Conservation (phyloP, 2,329 filamentous ascomycete species). For the Moelleriella libera region DNA sequence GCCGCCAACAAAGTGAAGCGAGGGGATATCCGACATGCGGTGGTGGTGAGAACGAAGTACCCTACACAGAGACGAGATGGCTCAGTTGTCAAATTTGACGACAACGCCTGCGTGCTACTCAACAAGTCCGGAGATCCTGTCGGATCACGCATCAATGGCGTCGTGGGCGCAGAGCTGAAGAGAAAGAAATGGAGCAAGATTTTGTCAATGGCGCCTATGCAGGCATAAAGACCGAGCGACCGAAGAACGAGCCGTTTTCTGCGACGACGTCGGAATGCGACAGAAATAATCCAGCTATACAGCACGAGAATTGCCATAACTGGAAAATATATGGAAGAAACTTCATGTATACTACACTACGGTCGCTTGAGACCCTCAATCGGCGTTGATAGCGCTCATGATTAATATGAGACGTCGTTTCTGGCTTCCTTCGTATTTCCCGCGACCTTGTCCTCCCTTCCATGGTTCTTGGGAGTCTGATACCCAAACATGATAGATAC, state of each 20-base stretch:
- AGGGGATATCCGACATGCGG: slow-evolving; percentile 90
- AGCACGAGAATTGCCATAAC: too few species aligned
- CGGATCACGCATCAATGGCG: slow-evolving; percentile 78
- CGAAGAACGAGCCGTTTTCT: neutral
- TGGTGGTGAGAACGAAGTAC: slow-evolving; percentile 85
- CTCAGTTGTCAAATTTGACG: slow-evolving; percentile 82
- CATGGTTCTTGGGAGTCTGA: too few species aligned
- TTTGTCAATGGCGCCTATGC: slow-evolving; percentile 74
- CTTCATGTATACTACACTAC: too few species aligned
- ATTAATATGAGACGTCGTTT: too few species aligned
- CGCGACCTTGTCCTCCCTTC: too few species aligned
- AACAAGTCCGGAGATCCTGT: slow-evolving; percentile 96
- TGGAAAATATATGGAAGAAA: too few species aligned
- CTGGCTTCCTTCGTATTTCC: too few species aligned
- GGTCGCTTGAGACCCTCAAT: too few species aligned
- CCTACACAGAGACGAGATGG: slow-evolving; percentile 79
- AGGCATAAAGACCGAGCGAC: slow-evolving; percentile 25
- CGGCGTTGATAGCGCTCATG: too few species aligned
- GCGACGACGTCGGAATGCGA: too few species aligned
- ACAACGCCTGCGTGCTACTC: slow-evolving; percentile 94
- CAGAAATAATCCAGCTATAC: too few species aligned
- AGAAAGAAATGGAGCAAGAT: slow-evolving; percentile 98
- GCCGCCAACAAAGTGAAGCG: slow-evolving; percentile 85
- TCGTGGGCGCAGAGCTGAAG: slow-evolving; percentile 80
- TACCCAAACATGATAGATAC: too few species aligned